A percentile compares a stretch with the other conserved stretches of the same genome.
These are phyloP conservation scores for Verticillium alfalfae DNA, from an alignment of 2,329 filamentous ascomycete species.

Conservation along the genomic window DNA sequence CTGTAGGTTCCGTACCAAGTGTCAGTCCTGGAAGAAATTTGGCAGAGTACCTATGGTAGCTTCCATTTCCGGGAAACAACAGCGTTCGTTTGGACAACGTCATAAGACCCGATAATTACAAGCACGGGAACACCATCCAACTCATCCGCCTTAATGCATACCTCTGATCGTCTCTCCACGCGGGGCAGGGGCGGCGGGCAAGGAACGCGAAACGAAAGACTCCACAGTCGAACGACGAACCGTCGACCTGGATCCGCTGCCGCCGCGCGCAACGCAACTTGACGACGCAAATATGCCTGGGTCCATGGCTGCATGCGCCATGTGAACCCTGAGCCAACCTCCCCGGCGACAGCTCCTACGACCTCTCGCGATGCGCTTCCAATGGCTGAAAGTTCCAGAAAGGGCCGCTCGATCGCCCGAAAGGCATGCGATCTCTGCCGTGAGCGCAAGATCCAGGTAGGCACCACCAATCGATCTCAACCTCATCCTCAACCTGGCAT, in stretches of 20 bases:
- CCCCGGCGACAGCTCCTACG: background rate
- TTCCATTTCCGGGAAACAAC: too few relatives aligned
- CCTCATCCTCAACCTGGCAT: too few relatives aligned
- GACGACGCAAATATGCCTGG: background rate
- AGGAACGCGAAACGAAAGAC: background rate
- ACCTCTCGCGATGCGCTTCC: slow-evolving; percentile 1
- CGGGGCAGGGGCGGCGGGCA: background rate
- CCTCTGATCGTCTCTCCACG: background rate
- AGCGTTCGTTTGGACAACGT: too few relatives aligned
- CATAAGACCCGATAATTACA: too few relatives aligned
- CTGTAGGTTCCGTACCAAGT: too few relatives aligned
- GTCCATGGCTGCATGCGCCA: background rate
- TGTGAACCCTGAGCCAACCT: background rate
- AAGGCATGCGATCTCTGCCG: slow-evolving; percentile 16
- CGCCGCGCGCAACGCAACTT: background rate
- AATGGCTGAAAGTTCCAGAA: slow-evolving; percentile 3
- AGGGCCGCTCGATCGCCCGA: slow-evolving; percentile 10
- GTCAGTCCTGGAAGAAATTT: too few relatives aligned
- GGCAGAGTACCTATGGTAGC: too few relatives aligned
- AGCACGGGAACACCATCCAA: too few relatives aligned
- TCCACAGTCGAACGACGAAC: background rate
- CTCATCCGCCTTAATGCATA: background rate
- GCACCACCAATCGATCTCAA: too few relatives aligned
- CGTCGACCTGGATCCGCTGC: background rate
- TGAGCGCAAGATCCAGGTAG: slow-evolving; percentile 11